A percentile compares a stretch with the other conserved stretches of the same genome.
Conservation (phyloP, 352 stramenopile genomes). For the Pythium oligandrum region DNA sequence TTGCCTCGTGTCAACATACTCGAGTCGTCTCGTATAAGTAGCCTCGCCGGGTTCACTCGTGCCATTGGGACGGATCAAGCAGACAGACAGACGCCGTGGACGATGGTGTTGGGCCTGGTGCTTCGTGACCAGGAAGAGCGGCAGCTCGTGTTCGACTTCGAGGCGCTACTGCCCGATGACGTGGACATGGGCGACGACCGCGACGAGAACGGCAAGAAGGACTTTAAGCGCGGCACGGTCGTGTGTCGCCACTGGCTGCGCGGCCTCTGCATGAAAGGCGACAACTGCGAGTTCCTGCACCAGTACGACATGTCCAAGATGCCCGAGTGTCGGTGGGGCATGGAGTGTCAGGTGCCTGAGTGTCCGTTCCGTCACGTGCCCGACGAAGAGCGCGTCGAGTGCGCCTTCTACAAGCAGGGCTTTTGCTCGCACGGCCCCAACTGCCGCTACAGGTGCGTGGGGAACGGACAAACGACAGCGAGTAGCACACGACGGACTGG, state of each 20-base stretch:
- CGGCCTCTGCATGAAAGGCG: slow-evolving; percentile 97
- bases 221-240: slow-evolving; percentile 92
- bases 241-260: slow-evolving; percentile 97
- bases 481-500: no score
- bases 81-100: no score
- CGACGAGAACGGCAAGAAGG: slow-evolving; percentile 59
- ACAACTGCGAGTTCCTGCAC: slow-evolving; percentile 96
- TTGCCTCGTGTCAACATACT: no score
- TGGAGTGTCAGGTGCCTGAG: slow-evolving; percentile 96
- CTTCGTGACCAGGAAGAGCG: slow-evolving; percentile 81
- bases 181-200: slow-evolving; percentile 40
- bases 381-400: slow-evolving; percentile 95
- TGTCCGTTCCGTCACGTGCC: slow-evolving; percentile 96
- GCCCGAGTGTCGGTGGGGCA: slow-evolving; percentile 96
- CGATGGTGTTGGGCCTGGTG: slow-evolving; percentile 74
- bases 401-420: slow-evolving; percentile 96
- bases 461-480: no score
- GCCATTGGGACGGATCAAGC: no score
- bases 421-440: slow-evolving; percentile 97
- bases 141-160: slow-evolving; percentile 78
- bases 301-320: slow-evolving; percentile 96
- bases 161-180: slow-evolving; percentile 67
- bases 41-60: no score
- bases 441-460: slow-evolving; percentile 80
- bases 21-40: no score